Conservation (phyloP, 345 rosid genomes). For the Eucalyptus marginata region DNA sequence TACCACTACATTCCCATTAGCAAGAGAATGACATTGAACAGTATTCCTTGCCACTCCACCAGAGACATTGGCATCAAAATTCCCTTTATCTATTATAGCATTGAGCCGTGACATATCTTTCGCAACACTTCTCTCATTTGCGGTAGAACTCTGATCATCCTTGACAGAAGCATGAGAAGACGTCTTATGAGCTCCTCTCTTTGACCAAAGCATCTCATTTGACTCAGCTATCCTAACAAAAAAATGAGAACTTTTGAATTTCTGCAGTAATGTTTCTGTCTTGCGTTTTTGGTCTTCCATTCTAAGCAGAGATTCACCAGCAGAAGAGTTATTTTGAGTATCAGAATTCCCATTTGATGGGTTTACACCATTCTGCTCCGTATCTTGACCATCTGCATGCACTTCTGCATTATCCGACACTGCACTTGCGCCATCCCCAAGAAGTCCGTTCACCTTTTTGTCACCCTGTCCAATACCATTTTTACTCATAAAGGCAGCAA, state of each 20-base stretch:
- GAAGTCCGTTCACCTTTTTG: constrained; percentile 37
- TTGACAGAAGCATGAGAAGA: constrained; percentile 17
- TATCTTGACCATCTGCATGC: constrained; percentile 21
- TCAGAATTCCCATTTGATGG: constrained; percentile 36
- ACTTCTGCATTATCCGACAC: constrained; percentile 29
- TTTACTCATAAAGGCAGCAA: constrained; percentile 83
- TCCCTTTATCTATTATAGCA: constrained; percentile 79
- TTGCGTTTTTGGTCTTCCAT: constrained; percentile 79
- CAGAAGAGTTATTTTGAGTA: constrained; percentile 41
- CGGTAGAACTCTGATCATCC: constrained; percentile 5
- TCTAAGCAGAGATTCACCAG: constrained; percentile 75
- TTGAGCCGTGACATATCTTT: constrained; percentile 18
- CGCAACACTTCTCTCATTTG: constrained; percentile 2
- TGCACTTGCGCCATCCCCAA: constrained; percentile 14
- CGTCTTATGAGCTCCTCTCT: constrained; percentile 24
- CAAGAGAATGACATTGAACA: constrained; percentile 64
- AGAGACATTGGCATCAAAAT: constrained; percentile 56
- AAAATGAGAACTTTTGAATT: constrained; percentile 87
- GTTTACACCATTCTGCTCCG: constrained; percentile 37
- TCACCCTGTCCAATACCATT: constrained; percentile 46
- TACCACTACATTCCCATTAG: constrained; percentile 98
- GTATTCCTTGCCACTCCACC: constrained; percentile 85
- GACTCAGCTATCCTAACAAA: constrained; percentile 90
- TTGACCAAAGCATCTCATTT: constrained; percentile 81
- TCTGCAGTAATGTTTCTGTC: constrained; percentile 60